Evolutionary conservation across 305 asterid genomes (phyloP).

Genomic region (Fraxinus velutina): DNA sequence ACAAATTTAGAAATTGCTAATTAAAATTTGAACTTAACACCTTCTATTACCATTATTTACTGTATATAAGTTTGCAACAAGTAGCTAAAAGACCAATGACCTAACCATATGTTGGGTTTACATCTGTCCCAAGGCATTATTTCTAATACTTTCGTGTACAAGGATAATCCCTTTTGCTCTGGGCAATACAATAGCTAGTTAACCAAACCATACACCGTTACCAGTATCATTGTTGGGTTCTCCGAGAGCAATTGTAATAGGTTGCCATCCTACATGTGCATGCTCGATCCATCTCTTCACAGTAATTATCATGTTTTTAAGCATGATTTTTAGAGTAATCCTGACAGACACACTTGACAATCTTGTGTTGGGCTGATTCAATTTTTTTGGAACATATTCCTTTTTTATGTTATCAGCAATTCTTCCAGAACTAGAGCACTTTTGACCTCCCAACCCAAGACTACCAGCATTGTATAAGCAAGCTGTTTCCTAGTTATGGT

Average conservation of each 20-base stretch:
- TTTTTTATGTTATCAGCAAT: conserved; percentile 11
- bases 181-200: neutral
- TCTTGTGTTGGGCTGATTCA: conserved; percentile 24
- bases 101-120: neutral
- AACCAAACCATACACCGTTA: conserved; percentile 12
- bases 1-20: too few relatives aligned
- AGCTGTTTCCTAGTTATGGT: neutral
- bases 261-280: conserved; percentile 39
- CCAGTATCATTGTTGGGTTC: conserved; percentile 19
- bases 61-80: neutral
- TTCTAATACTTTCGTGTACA: neutral
- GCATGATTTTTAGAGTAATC: conserved; percentile 38
- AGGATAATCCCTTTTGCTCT: neutral
- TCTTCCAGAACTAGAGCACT: neutral
- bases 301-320: conserved; percentile 35
- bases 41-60: neutral
- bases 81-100: neutral
- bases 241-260: conserved; percentile 29
- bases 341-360: conserved; percentile 23
- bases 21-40: too few relatives aligned
- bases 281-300: conserved; percentile 38
- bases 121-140: neutral
- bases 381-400: conserved; percentile 2
- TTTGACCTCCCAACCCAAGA: neutral
- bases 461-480: neutral